Evolutionary conservation across 106 monocot genomes (phyloP).

Genomic region (Triglochin maritima): DNA sequence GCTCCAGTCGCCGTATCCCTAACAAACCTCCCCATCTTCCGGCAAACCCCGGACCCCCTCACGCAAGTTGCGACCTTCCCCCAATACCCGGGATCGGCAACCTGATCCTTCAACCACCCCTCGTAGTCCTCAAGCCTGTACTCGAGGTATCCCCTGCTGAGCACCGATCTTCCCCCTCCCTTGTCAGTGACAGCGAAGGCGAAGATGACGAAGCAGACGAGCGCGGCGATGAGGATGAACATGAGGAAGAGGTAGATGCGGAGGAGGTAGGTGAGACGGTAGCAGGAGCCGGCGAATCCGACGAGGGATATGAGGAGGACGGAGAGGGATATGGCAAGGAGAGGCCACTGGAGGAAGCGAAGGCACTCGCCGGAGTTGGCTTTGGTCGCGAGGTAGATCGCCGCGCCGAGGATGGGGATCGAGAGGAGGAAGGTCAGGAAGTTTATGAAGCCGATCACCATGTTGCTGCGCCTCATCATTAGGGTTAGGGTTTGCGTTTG

Average conservation of each 20-base stretch:
- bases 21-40: too few species aligned
- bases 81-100: constrained; percentile 2
- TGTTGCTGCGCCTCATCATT: constrained; percentile 2
- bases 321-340: constrained; percentile 5
- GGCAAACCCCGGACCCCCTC: constrained; percentile 3
- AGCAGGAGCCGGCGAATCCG: constrained; percentile 9
- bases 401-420: constrained; percentile 2
- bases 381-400: background rate
- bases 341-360: constrained; percentile 8
- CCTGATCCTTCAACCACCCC: constrained; percentile 4
- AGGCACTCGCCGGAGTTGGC: constrained; percentile 2
- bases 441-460: constrained; percentile 1
- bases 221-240: constrained; percentile 2
- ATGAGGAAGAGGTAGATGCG: constrained; percentile 15
- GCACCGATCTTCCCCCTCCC: background rate
- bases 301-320: constrained; percentile 12
- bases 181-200: constrained; percentile 7
- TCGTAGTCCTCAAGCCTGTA: constrained; percentile 7
- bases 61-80: constrained; percentile 10
- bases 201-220: constrained; percentile 6
- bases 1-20: too few species aligned
- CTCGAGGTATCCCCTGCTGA: background rate
- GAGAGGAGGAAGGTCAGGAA: background rate
- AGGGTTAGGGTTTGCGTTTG: too few species aligned
- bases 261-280: background rate